Conservation (phyloP, 2,329 filamentous ascomycete genomes). For the Diaporthe amygdali region DNA sequence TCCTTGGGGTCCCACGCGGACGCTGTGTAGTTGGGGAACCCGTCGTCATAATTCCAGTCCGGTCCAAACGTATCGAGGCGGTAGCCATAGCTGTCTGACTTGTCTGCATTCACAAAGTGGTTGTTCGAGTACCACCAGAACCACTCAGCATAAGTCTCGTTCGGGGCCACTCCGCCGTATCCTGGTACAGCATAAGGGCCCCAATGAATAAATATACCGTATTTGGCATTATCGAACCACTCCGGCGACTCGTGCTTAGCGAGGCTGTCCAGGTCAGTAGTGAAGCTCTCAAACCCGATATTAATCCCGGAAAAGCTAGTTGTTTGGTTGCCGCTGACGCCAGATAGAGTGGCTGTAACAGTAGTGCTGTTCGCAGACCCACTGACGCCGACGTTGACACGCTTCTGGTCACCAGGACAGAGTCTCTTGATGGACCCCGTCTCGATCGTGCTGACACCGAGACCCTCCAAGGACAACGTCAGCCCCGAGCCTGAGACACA, state of each 20-base stretch:
- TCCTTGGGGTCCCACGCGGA: conserved; percentile 53
- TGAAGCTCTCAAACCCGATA: conserved; percentile 43
- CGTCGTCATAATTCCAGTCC: conserved; percentile 60
- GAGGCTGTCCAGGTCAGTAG: conserved; percentile 39
- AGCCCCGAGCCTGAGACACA: conserved; percentile 41
- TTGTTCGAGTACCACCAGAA: conserved; percentile 56
- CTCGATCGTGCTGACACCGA: conserved; percentile 50
- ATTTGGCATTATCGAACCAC: conserved; percentile 26
- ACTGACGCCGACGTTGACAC: conserved; percentile 40
- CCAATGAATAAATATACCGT: conserved; percentile 26
- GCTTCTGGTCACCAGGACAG: conserved; percentile 49
- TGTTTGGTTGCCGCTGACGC: conserved; percentile 25
- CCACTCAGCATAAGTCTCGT: conserved; percentile 27
- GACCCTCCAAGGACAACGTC: conserved; percentile 35
- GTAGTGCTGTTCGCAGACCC: conserved; percentile 31
- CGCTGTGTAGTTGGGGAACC: conserved; percentile 58
- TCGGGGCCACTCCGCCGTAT: conserved; percentile 23
- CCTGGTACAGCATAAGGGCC: conserved; percentile 25
- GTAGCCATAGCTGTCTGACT: conserved; percentile 52
- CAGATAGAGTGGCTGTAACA: conserved; percentile 29
- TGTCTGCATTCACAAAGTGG: conserved; percentile 43
- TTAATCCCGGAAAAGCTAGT: conserved; percentile 30
- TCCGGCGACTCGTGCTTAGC: conserved; percentile 36
- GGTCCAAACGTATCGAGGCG: conserved; percentile 56
- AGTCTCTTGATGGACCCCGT: conserved; percentile 43